Evolutionary conservation across 1,139 yeast genomes (phyloP).

Genomic region (Yamadazyma aaseri): DNA sequence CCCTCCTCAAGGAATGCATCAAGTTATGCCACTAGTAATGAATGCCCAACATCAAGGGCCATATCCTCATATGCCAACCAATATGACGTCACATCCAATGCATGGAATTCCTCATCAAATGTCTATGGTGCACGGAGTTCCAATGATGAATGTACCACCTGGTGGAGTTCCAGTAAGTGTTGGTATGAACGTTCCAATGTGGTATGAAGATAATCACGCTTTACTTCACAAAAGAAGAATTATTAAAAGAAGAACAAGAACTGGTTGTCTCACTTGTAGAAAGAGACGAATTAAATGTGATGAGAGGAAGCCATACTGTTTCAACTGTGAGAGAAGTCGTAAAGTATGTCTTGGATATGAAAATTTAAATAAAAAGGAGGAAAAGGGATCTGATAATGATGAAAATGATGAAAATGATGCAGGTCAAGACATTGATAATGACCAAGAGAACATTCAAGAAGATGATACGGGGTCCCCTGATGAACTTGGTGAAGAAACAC

Average conservation of each 20-base stretch:
- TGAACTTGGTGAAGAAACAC: too few relatives aligned
- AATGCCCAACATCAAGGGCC: slow-evolving; percentile 1
- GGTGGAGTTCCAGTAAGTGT: slow-evolving; percentile 6
- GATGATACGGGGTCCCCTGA: too few relatives aligned
- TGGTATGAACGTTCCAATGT: slow-evolving; percentile 11
- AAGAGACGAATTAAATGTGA: slow-evolving; percentile 73
- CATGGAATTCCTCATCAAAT: slow-evolving; percentile 1
- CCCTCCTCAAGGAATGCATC: slow-evolving; percentile 4
- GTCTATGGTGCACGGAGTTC: slow-evolving; percentile 1
- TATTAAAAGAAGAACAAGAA: slow-evolving; percentile 58
- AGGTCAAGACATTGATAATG: slow-evolving; percentile 1
- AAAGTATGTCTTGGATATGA: slow-evolving; percentile 72
- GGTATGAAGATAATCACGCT: slow-evolving; percentile 19
- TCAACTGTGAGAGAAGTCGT: slow-evolving; percentile 69
- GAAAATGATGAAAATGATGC: slow-evolving; percentile 3
- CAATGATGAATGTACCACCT: slow-evolving; percentile 4
- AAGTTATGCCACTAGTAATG: slow-evolving; percentile 1
- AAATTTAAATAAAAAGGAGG: slow-evolving; percentile 21
- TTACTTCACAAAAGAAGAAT: slow-evolving; percentile 41
- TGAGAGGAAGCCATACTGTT: slow-evolving; percentile 71
- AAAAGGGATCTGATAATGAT: slow-evolving; percentile 12
- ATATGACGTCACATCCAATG: neutral
- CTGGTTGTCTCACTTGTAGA: slow-evolving; percentile 76
- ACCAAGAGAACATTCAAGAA: neutral
- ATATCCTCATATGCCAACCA: slow-evolving; percentile 1